Evolutionary conservation across 2,329 filamentous ascomycete species (phyloP).

Genomic region (Tolypocladium pustulatum): DNA sequence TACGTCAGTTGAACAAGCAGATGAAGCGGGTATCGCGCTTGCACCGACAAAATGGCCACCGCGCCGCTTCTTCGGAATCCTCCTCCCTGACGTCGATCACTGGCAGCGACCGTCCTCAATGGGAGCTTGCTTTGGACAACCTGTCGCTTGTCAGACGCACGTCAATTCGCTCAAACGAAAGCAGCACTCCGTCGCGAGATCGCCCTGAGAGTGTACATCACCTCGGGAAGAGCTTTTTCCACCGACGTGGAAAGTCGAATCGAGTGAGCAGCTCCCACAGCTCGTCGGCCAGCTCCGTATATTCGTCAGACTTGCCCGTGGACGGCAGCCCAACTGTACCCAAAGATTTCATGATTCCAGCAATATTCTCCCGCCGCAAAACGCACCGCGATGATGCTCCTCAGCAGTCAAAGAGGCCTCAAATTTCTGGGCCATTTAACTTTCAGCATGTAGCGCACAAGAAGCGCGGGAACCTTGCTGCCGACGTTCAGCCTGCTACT

Average conservation of each 20-base stretch:
- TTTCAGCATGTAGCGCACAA: conserved; percentile 56
- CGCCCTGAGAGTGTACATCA: conserved; percentile 49
- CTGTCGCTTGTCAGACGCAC: conserved; percentile 42
- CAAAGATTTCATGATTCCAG: conserved; percentile 37
- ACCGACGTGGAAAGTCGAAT: conserved; percentile 37
- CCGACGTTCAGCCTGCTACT: conserved; percentile 12
- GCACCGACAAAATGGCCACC: conserved; percentile 18
- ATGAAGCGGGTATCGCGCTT: conserved; percentile 42
- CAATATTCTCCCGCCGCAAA: conserved; percentile 41
- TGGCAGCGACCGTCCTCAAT: conserved; percentile 30
- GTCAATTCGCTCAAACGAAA: conserved; percentile 43
- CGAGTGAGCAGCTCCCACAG: conserved; percentile 39
- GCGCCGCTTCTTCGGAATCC: conserved; percentile 41
- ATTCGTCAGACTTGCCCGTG: conserved; percentile 30
- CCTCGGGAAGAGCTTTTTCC: conserved; percentile 50
- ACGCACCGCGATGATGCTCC: conserved; percentile 21
- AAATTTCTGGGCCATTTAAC: conserved; percentile 55
- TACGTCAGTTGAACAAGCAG: conserved; percentile 48
- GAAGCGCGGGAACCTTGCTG: conserved; percentile 35
- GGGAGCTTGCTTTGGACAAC: conserved; percentile 39
- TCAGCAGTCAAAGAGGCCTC: conserved; percentile 30
- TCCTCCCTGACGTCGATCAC: conserved; percentile 39
- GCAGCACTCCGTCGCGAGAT: conserved; percentile 41
- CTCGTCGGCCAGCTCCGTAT: conserved; percentile 36
- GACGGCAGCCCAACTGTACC: conserved; percentile 21